Evolutionary conservation across 768 basidiomycete genomes (phyloP), one percentile per base, ranked within the genome.

Genomic region (Rhodocollybia butyracea): DNA sequence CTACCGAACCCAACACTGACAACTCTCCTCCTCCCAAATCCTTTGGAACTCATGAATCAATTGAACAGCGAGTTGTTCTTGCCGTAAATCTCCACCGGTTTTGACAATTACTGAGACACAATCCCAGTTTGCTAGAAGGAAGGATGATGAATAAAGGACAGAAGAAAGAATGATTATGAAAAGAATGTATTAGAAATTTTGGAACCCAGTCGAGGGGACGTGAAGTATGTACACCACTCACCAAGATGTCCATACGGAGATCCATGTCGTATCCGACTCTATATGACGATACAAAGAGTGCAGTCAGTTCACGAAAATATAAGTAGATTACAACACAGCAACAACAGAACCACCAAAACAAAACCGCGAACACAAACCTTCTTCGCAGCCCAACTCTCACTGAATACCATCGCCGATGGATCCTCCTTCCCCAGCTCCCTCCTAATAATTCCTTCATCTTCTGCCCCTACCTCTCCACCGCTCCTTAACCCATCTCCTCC

Each of bases 81-180:
- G 97, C 41, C 97, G 84, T 52, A 99, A 69, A 69, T 99, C 97
- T 31, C 89, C 95, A 2, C 96, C 96, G 5, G 95, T 98, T 73
- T 99, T 99, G 66, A 99, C 94, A 57, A 99, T 99, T 38, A 98
- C 94, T 7, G 95, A 96, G 41, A 97, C 82, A 62, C 94, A 94
- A 67, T 96, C 88, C 87, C 87, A 91, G 60, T 78, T 86, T 22
- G 82, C 87, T 89, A 63, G 29, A 41, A 2, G 17, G 40, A 46
- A 30, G 46, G 34, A 26, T 34, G 48, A n/a, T 47, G 32, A 24
- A 56, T 26, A 42, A 26, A 38, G 57, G 46, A 43, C 3, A 2
- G 1, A 8, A 46, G 50, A 55, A 21, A 59, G 32, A n/a, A 29
- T 45, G 24, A 50, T 21, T 31, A 40, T 57, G n/a, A n/a, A n/a